A percentile compares a stretch with the other conserved stretches of the same genome.
Evolutionary conservation across 768 basidiomycete genomes (phyloP).

Genomic region (Pleurotus ostreatus): DNA sequence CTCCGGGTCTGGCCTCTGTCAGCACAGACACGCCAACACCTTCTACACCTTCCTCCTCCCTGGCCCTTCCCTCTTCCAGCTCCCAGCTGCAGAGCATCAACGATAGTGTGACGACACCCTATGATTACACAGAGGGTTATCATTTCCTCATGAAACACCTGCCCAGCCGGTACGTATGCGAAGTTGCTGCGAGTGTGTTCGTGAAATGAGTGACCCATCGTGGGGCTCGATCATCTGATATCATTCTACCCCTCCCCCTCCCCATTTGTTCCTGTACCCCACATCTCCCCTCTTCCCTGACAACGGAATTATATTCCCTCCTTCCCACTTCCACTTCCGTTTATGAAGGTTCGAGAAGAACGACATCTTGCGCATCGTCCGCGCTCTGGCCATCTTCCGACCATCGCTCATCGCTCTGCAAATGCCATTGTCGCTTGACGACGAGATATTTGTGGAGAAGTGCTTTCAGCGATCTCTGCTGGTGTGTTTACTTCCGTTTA

Average conservation of each 20-base stretch:
- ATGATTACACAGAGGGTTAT: conserved; percentile 95
- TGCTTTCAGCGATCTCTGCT: conserved; percentile 93
- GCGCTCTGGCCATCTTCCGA: conserved; percentile 90
- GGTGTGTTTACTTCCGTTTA: conserved; percentile 38
- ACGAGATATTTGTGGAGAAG: conserved; percentile 94
- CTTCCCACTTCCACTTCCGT: conserved; percentile 1
- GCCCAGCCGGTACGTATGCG: conserved; percentile 65
- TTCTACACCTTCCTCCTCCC: conserved; percentile 21
- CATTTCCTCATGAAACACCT: conserved; percentile 96
- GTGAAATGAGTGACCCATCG: conserved; percentile 35
- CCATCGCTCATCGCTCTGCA: conserved; percentile 97
- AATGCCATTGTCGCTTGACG: conserved; percentile 95
- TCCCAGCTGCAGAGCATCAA: conserved; percentile 54
- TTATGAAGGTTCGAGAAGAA: conserved; percentile 86
- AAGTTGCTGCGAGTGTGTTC: conserved; percentile 26
- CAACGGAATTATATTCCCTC: conserved; percentile 6
- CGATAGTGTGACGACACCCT: conserved; percentile 70
- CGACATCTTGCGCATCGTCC: conserved; percentile 90
- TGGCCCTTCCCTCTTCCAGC: conserved; percentile 12
- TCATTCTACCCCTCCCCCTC: conserved; percentile 21
- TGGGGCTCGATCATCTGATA: conserved; percentile 38
- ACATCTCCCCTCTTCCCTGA: conserved; percentile 13
- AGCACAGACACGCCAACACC: conserved; percentile 9
- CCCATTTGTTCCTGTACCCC: conserved; percentile 16
- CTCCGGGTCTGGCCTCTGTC: conserved; percentile 31